Base-by-base conservation (phyloP, 805 yeast genomes). In the Candida dajiaensis region DNA sequence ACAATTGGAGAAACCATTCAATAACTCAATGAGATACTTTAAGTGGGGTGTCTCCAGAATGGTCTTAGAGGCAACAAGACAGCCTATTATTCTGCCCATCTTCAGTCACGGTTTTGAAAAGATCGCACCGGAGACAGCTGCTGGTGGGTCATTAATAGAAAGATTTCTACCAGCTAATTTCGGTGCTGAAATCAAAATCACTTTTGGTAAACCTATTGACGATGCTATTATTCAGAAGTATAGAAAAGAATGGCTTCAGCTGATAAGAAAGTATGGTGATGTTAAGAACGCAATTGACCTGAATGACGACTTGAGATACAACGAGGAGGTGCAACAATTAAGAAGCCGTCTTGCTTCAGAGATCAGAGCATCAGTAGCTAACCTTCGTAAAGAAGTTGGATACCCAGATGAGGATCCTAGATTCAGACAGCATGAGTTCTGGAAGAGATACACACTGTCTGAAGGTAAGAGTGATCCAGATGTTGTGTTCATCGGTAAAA, bases 1-100 rank as follows among this genome's bases (percentile, higher is more conserved):
- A 44, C 99, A 94, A 63, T 63, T 87, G 42, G 75, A 81, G 50
- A 81, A 83, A 31, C 97, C 97, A 0, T 81, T 79, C 61, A 72
- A 76, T 42, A 85, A 88, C 54, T 89, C 97, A 4, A 87, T 94
- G 94, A 72, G 97, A 51, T 92, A 87, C 65, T 92, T 94, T 72
- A 84, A 87, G 61, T 92, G 98, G 98, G 99, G 99, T 0, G 81
- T 89, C 1, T 78, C 96, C 2, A 73, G 99, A 54, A 62, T 90
- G 54, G 73, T 94, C 6, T 66, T 94, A 46, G 99, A 92, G 63
- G 72, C 95, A 10, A 81, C 92, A 0, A 76, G 77, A 49, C 80
- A 92, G 0, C 98, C 99, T 0, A 79, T 90, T 1, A 78, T 92
- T 15, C 80, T 94, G 15, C 98, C 98, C 1, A 84, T 92, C 16